Conservation (phyloP, 805 yeast genomes). For the Kodamaea neixiangensis region DNA sequence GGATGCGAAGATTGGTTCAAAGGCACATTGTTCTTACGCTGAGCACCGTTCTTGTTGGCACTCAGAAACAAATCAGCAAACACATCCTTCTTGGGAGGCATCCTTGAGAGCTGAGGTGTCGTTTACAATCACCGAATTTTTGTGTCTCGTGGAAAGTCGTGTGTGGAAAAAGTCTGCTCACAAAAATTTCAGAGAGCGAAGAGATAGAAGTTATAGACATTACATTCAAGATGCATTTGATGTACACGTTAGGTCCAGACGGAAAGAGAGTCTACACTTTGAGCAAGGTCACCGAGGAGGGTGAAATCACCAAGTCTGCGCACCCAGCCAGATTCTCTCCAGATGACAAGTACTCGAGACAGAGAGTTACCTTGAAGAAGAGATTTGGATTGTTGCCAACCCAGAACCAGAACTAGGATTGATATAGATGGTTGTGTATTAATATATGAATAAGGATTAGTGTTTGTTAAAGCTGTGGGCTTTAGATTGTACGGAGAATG, state of each 20-base stretch:
- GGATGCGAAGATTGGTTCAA: conserved; percentile 2
- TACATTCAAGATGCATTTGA: conserved; percentile 79
- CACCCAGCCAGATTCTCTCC: conserved; percentile 99
- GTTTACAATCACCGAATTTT: background rate
- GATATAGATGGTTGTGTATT: conserved; percentile 3
- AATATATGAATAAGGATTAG: background rate
- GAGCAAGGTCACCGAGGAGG: conserved; percentile 74
- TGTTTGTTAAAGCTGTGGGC: background rate
- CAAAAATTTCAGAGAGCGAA: conserved; percentile 9
- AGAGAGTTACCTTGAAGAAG: conserved; percentile 96
- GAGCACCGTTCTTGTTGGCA: conserved; percentile 13
- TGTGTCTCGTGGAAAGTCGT: conserved; percentile 4
- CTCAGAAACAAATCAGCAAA: conserved; percentile 44
- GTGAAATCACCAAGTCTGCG: conserved; percentile 97
- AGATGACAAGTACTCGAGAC: conserved; percentile 98
- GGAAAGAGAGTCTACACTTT: conserved; percentile 96
- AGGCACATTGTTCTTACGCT: conserved; percentile 1
- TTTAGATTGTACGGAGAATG: background rate
- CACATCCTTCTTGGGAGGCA: conserved; percentile 46
- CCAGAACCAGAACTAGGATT: conserved; percentile 60
- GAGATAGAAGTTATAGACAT: background rate
- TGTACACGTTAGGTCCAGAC: conserved; percentile 93
- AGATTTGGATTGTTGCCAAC: conserved; percentile 88
- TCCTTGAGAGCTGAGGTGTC: background rate
- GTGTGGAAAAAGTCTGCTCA: conserved; percentile 1